Conservation (phyloP, 495 filamentous ascomycete species). For the Podospora didyma region DNA sequence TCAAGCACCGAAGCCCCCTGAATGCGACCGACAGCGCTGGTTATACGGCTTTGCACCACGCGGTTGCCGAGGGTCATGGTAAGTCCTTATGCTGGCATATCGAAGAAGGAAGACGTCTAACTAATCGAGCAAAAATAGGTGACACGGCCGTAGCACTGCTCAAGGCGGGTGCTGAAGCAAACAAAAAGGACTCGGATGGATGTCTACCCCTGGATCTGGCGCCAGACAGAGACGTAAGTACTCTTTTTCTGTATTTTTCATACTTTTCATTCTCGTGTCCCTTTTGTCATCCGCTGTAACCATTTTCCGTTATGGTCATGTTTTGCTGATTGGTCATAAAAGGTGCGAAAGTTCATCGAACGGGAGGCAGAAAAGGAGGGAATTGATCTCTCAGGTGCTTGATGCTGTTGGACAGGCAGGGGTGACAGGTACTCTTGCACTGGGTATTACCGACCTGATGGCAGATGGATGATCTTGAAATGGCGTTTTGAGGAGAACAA, state of each 20-base stretch:
- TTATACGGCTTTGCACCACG: constrained; percentile 88
- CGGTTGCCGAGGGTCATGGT: constrained; percentile 87
- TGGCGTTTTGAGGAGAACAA: too few species aligned
- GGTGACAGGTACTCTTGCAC: too few species aligned
- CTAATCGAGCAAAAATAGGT: constrained; percentile 28
- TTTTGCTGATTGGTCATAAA: neutral
- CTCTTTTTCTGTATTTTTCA: neutral
- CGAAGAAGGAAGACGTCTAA: neutral
- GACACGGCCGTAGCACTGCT: constrained; percentile 79
- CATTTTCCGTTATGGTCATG: neutral
- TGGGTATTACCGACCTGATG: too few species aligned
- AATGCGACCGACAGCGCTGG: constrained; percentile 84
- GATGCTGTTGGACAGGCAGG: too few species aligned
- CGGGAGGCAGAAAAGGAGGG: constrained; percentile 81
- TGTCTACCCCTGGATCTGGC: constrained; percentile 73
- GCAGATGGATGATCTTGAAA: too few species aligned
- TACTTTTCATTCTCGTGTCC: neutral
- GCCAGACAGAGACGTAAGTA: constrained; percentile 60
- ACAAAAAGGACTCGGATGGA: constrained; percentile 73
- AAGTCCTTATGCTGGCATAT: neutral
- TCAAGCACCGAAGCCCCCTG: constrained; percentile 76
- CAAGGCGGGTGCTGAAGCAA: constrained; percentile 78
- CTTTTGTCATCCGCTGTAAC: neutral
- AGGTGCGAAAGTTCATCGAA: constrained; percentile 75
- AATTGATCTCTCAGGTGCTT: constrained; percentile 41